phyloP scores from a whole-genome alignment of 73 alveolate genomes.

The Paramecium sexaurelia region DNA sequence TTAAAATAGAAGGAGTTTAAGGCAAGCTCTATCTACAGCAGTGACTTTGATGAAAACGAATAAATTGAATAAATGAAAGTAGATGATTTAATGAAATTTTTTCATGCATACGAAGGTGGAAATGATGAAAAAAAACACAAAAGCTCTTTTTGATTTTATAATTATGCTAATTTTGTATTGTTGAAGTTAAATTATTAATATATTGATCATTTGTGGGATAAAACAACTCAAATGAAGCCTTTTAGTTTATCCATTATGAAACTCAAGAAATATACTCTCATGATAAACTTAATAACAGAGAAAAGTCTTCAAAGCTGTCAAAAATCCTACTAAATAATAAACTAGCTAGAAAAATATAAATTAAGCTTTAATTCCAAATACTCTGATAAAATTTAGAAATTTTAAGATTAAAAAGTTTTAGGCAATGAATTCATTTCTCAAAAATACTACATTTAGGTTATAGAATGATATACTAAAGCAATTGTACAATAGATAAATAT shows the following conservation, averaged over 20 bases:
- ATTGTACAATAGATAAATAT: background rate
- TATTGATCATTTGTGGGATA: background rate
- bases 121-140: background rate
- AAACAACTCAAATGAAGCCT: background rate
- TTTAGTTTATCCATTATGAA: background rate
- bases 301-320: background rate
- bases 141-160: background rate
- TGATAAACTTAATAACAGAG: background rate
- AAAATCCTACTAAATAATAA: background rate
- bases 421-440: background rate
- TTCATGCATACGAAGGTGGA: background rate
- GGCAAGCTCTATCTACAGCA: background rate
- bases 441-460: background rate
- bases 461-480: constrained; percentile 29
- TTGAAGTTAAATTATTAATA: background rate
- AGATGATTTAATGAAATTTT: background rate
- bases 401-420: background rate
- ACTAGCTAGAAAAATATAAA: background rate
- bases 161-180: background rate
- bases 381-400: background rate
- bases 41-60: background rate
- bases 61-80: background rate
- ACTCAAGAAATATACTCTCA: background rate
- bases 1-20: background rate
- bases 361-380: background rate